Percentiles rank a stretch among this genome's conserved stretches.
Evolutionary conservation across 2,329 filamentous ascomycete species (phyloP).

Genomic region (Phoma sp.): DNA sequence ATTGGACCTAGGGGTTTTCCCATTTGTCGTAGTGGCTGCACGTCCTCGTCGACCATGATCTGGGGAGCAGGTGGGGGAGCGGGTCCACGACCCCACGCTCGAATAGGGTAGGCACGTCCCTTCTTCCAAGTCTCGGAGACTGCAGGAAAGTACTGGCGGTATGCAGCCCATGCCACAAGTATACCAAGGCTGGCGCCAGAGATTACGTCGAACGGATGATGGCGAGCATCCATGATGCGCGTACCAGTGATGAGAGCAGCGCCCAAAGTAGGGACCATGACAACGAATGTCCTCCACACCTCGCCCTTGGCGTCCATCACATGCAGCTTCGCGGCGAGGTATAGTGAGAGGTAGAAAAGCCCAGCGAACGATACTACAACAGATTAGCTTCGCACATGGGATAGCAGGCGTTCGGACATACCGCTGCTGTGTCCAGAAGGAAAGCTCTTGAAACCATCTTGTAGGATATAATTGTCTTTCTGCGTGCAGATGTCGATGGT

Average conservation of each 20-base stretch:
- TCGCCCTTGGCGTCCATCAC: slow-evolving; percentile 65
- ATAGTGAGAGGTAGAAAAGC: slow-evolving; percentile 65
- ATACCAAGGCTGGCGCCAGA: slow-evolving; percentile 61
- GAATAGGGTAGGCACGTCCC: slow-evolving; percentile 64
- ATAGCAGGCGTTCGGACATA: slow-evolving; percentile 35
- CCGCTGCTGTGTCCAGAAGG: slow-evolving; percentile 64
- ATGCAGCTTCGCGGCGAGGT: slow-evolving; percentile 65
- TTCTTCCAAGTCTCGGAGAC: slow-evolving; percentile 62
- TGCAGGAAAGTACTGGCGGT: slow-evolving; percentile 66
- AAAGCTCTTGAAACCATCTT: slow-evolving; percentile 66
- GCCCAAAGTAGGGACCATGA: slow-evolving; percentile 60
- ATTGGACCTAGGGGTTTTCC: slow-evolving; percentile 34
- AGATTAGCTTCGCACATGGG: slow-evolving; percentile 20
- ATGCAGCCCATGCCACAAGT: slow-evolving; percentile 58
- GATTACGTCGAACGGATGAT: slow-evolving; percentile 67
- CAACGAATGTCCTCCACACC: slow-evolving; percentile 64
- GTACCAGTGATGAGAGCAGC: slow-evolving; percentile 62
- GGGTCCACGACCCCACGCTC: slow-evolving; percentile 61
- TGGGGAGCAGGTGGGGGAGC: slow-evolving; percentile 34
- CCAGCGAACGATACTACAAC: slow-evolving; percentile 62
- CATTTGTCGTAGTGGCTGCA: slow-evolving; percentile 38
- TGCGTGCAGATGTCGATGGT: slow-evolving; percentile 57
- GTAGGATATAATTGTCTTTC: slow-evolving; percentile 56
- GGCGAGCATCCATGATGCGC: slow-evolving; percentile 66
- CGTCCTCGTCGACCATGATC: slow-evolving; percentile 38